Conservation (phyloP, 2,329 filamentous ascomycete genomes). For the Orbilia javanica region DNA sequence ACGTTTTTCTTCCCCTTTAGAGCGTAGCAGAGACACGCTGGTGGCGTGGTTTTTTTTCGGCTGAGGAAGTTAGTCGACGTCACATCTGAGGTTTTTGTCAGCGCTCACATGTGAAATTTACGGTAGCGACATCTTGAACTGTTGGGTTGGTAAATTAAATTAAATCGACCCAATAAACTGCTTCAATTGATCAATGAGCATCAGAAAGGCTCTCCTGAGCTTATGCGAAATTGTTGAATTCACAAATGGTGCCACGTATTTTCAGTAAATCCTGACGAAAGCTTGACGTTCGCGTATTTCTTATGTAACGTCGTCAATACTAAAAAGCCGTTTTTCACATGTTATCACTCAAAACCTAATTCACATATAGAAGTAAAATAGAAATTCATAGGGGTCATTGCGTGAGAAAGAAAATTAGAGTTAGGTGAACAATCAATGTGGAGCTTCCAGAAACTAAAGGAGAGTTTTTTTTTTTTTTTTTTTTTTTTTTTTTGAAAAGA, state of each 20-base stretch:
- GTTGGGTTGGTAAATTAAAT: not conserved
- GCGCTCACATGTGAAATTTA: conserved; percentile 41
- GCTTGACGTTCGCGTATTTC: conserved; percentile 9
- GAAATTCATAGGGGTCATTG: not conserved
- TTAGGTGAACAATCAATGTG: not conserved
- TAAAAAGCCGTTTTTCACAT: conserved; percentile 12
- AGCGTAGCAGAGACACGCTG: conserved; percentile 2
- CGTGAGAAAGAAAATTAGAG: not conserved
- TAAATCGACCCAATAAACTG: not conserved
- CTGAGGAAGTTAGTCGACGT: conserved; percentile 34
- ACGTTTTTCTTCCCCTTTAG: conserved; percentile 22
- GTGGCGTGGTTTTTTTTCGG: conserved; percentile 42
- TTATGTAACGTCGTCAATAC: not conserved
- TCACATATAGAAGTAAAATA: not conserved
- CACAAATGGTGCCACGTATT: not conserved
- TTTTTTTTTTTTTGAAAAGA: not conserved
- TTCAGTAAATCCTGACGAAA: not conserved
- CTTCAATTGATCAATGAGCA: not conserved
- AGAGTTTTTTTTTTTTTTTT: not conserved
- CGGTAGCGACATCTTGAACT: not conserved
- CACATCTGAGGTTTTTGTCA: conserved; percentile 38
- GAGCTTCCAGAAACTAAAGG: not conserved
- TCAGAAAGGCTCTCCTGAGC: not conserved
- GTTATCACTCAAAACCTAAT: conserved; percentile 1
- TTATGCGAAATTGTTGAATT: not conserved